A percentile compares a stretch with the other conserved stretches of the same genome.
Conservation (phyloP, 2,329 filamentous ascomycete genomes). For the Beauveria australis region DNA sequence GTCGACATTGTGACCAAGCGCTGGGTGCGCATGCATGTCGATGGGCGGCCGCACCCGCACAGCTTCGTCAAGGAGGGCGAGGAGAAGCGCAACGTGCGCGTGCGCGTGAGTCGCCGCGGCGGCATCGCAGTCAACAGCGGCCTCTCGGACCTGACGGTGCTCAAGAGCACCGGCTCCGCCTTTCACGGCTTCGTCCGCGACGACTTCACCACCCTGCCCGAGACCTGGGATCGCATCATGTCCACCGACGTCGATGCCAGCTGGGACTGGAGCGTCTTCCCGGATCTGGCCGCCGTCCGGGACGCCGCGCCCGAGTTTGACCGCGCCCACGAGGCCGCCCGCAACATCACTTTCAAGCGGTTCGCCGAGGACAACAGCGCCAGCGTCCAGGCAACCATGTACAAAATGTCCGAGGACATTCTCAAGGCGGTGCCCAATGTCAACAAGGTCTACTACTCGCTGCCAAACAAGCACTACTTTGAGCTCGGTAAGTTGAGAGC, state of each 20-base stretch:
- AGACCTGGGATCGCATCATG: constrained; percentile 91
- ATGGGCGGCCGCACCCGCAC: constrained; percentile 88
- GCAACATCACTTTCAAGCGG: constrained; percentile 77
- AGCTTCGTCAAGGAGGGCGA: constrained; percentile 86
- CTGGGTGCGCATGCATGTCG: constrained; percentile 83
- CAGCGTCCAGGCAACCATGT: constrained; percentile 96
- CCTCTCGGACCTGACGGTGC: constrained; percentile 74
- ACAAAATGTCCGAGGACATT: constrained; percentile 92
- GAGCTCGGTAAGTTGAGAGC: constrained; percentile 63
- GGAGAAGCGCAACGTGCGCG: constrained; percentile 79
- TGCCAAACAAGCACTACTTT: constrained; percentile 99
- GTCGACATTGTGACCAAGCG: constrained; percentile 76
- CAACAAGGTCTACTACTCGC: constrained; percentile 66
- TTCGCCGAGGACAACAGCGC: constrained; percentile 88
- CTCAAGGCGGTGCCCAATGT: constrained; percentile 65
- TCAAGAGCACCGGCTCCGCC: constrained; percentile 93
- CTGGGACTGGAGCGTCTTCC: constrained; percentile 78
- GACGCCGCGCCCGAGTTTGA: constrained; percentile 62
- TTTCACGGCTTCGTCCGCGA: constrained; percentile 93
- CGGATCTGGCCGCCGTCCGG: constrained; percentile 58
- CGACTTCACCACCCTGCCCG: constrained; percentile 82
- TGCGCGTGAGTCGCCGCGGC: constrained; percentile 54
- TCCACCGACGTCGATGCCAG: constrained; percentile 83
- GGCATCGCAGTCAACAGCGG: constrained; percentile 71
- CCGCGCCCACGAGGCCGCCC: constrained; percentile 66